A percentile compares a stretch with the other conserved stretches of the same genome.
phyloP scores from a whole-genome alignment of 2,329 filamentous ascomycete genomes.

The Helotiales sp. region DNA sequence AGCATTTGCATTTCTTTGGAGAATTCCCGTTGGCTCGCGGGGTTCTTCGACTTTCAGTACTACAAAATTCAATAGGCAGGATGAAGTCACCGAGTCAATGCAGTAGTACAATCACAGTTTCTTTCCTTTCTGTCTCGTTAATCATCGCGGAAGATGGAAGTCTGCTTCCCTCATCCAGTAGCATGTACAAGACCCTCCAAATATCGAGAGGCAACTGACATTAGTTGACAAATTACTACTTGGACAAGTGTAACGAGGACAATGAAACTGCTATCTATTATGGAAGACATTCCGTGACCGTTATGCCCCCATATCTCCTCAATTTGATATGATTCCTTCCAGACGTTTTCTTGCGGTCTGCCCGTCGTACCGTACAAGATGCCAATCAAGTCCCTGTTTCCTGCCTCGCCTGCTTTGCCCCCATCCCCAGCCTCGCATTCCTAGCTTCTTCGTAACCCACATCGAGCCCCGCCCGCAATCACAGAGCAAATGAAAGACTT shows the following conservation, averaged over 20 bases:
- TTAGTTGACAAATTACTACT: neutral
- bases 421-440: constrained; percentile 5
- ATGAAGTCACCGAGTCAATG: neutral
- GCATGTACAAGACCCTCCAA: too few species aligned
- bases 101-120: too few species aligned
- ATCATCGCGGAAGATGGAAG: too few species aligned
- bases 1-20: neutral
- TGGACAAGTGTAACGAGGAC: neutral
- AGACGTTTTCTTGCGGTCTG: neutral
- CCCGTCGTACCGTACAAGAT: neutral
- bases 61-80: too few species aligned
- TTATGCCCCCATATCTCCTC: neutral
- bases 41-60: too few species aligned
- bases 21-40: neutral
- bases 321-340: neutral
- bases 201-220: too few species aligned
- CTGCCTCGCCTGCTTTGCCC: too few species aligned
- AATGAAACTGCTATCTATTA: too few species aligned
- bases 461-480: neutral
- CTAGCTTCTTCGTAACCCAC: too few species aligned
- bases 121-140: too few species aligned
- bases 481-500: constrained; percentile 1
- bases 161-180: too few species aligned
- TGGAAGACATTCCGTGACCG: neutral
- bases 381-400: neutral